Evolutionary conservation across 441 rosid genomes (phyloP), one percentile per base, ranked within the genome.

Genomic region (Metrosideros polymorpha): DNA sequence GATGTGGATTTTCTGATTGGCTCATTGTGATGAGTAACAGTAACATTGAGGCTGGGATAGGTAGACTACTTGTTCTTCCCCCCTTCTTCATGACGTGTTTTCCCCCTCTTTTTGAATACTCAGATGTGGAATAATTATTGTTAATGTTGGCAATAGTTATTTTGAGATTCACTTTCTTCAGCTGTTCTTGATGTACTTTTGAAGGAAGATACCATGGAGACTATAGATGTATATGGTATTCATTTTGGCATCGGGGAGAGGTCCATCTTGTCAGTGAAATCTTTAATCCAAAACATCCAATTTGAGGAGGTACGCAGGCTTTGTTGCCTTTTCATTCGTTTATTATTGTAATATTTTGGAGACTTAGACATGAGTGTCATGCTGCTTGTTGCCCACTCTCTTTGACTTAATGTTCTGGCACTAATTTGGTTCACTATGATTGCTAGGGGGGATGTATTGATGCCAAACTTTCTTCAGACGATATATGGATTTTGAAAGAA

Each of bases 381-480:
- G n/a, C 47, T 71, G 47, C 47, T 35, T 13, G n/a, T 45, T 22
- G 82, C 39, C 45, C 39, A 45, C 87, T 82, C 85, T 89, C 63
- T 63, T 66, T 77, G 49, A 7, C 56, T 55, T 82, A 57, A 63
- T 6, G 63, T 75, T 57, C 63, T 66, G 82, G 66, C 51, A 76
- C 32, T 51, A 85, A 84, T 82, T 71, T 82, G 84, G 84, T 85
- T 83, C 77, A 57, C 29, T 88, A 79, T 89, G 47, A 49, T 87
- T 88, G 89, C 86, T 90, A 98, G 99, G 99, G 96, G 42, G 91
- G 71, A 86, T 93, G 95, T 90, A 85, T 96, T 89, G 99, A 97
- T 90, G 93, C 95, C 91, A 92, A 92, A 86, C 90, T 97, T 91
- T 89, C 97, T 53, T 93, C 95, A 49, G 92, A 95, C 87, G 92